Evolutionary conservation across 164 flowering plant genomes (phyloP).

Genomic region (Nelumbo lutea): DNA sequence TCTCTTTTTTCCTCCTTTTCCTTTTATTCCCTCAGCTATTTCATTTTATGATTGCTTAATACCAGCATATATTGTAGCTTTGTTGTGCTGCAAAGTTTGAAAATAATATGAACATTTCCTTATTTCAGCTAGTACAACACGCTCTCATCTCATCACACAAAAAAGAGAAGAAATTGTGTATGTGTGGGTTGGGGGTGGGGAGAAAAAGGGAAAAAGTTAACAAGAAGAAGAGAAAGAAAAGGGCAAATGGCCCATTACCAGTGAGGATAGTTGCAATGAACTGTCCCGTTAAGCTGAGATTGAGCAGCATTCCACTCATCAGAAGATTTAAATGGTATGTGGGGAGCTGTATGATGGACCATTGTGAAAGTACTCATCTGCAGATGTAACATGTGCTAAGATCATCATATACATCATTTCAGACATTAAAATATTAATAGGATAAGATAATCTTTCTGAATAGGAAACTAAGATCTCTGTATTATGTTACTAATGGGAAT

Average conservation of each 20-base stretch:
- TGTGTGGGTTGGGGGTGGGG: not conserved
- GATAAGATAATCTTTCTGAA: no score
- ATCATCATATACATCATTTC: no score
- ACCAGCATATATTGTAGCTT: not conserved
- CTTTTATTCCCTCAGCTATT: no score
- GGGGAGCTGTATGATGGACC: constrained; percentile 98
- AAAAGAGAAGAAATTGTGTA: no score
- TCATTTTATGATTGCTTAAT: not conserved
- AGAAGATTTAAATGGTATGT: constrained; percentile 72
- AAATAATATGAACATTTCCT: no score
- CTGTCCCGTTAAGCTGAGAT: constrained; percentile 87
- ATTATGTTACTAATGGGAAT: not conserved
- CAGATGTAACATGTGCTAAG: not conserved
- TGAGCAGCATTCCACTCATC: constrained; percentile 66
- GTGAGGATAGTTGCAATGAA: constrained; percentile 84
- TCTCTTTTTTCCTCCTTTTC: no score
- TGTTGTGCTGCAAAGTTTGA: not conserved
- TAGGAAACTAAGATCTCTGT: not conserved
- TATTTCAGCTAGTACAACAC: no score
- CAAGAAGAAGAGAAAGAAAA: no score
- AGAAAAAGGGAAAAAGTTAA: not conserved
- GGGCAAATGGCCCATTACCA: constrained; percentile 45
- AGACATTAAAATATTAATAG: no score
- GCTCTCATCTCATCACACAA: no score
- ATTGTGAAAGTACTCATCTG: constrained; percentile 98